Conservation (phyloP, 768 basidiomycete genomes). For the Amanita jacksonii region DNA sequence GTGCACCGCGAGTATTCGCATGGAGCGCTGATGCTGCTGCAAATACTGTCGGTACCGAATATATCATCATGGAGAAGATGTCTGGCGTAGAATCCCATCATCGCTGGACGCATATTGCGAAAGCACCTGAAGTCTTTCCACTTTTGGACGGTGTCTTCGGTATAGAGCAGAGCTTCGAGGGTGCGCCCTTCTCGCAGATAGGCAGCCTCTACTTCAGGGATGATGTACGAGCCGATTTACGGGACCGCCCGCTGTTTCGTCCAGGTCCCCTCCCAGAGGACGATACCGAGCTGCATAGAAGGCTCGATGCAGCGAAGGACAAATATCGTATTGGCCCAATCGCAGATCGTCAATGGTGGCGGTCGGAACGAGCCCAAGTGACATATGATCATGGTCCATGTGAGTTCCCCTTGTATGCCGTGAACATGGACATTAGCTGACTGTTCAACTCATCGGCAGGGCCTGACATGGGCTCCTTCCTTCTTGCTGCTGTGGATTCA, state of each 20-base stretch:
- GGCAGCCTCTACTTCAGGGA: constrained; percentile 27
- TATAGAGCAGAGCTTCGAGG: constrained; percentile 15
- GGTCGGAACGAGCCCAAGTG: constrained; percentile 17
- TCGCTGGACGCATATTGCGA: constrained; percentile 12
- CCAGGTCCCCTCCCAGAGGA: constrained; percentile 5
- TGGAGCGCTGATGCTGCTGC: constrained; percentile 18
- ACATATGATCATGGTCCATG: constrained; percentile 24
- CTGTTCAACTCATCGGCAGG: constrained; percentile 6
- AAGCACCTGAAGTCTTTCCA: constrained; percentile 1
- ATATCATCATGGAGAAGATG: constrained; percentile 25
- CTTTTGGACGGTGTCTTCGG: constrained; percentile 14
- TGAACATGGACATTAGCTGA: constrained; percentile 3
- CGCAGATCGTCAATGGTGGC: constrained; percentile 20
- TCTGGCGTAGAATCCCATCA: constrained; percentile 15
- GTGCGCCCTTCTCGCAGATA: constrained; percentile 19
- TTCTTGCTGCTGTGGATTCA: constrained; percentile 11
- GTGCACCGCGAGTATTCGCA: constrained; percentile 20
- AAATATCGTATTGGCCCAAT: constrained; percentile 22
- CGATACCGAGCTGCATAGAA: not conserved
- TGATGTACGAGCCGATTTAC: constrained; percentile 15
- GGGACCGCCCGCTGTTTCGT: constrained; percentile 10
- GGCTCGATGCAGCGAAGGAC: constrained; percentile 10
- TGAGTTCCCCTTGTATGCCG: constrained; percentile 12
- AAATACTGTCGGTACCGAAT: constrained; percentile 23
- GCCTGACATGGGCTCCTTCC: constrained; percentile 13